Base-by-base conservation (phyloP, 495 filamentous ascomycete genomes). In the Melanomma pulvis-pyrius region DNA sequence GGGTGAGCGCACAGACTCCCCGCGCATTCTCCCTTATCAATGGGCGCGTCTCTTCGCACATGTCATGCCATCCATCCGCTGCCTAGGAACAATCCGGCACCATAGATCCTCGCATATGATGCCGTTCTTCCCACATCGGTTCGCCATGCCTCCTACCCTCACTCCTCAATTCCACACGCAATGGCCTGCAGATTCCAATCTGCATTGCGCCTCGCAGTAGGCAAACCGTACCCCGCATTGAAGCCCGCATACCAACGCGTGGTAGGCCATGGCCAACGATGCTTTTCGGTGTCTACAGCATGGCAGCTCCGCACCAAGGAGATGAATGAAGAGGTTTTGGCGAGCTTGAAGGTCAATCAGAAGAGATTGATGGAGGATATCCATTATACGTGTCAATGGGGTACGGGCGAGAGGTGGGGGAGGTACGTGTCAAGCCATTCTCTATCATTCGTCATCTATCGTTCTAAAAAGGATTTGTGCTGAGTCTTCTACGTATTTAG, bases 301-400 rank as follows among this genome's bases (percentile, higher is more conserved):
- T 60, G 62, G 58, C 59, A 56, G 22, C 22, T 75, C 12, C 57
- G 71, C 13, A 73, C 72, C 21, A 71, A 69, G 26, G 77, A 79
- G 60, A 78, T 78, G 75, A 54, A 62, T 21, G 70, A 71, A n/a
- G 28, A 71, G 41, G 50, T 73, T 6, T 44, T 79, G 13, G 46
- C 75, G 15, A 77, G 76, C 13, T 72, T 90, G 58, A 82, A 81
- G 56, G 82, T 87, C 55, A 82, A 88, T 70, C 79, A 82, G 63
- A 79, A 82, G 4, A 79, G 87, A 61, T 77, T 92, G 68, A 84
- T 86, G 66, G 75, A 79, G 21, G 82, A 86, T 57, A 79, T 91
- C 24, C 89, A 91, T 71, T 71, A 85, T 46, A 89, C 85, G 1
- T 89, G 84, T 70, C 80, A 88, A 78, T 92, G 84, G 85, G 87